Percentiles rank a stretch among this genome's conserved stretches.
Evolutionary conservation across 2,329 filamentous ascomycete species (phyloP).

Genomic region (Xylogone sp.): DNA sequence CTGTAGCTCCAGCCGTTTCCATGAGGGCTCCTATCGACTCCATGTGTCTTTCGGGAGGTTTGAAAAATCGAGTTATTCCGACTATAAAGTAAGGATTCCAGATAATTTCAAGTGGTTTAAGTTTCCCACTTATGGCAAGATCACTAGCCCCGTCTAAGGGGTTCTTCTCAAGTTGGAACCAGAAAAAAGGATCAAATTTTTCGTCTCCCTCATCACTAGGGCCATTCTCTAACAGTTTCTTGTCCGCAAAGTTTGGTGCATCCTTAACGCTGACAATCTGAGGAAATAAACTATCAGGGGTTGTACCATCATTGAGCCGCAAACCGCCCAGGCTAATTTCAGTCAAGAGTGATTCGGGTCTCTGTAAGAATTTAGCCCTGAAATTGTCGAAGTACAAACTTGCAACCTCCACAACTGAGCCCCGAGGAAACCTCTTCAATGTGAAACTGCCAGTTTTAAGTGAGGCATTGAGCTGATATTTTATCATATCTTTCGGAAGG

Average conservation of each 20-base stretch:
- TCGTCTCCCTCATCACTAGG: constrained; percentile 34
- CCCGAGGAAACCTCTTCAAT: constrained; percentile 78
- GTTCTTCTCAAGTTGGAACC: constrained; percentile 89
- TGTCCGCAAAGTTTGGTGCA: constrained; percentile 52
- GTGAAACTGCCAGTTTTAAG: constrained; percentile 97
- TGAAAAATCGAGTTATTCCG: constrained; percentile 91
- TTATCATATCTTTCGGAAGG: constrained; percentile 83
- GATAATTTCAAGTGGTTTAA: constrained; percentile 94
- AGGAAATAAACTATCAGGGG: constrained; percentile 82
- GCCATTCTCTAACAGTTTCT: constrained; percentile 28
- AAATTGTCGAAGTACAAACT: constrained; percentile 94
- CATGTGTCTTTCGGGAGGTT: constrained; percentile 95
- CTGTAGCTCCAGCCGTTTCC: constrained; percentile 92
- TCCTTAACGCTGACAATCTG: constrained; percentile 97
- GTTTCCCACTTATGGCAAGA: constrained; percentile 80
- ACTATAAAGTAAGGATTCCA: constrained; percentile 95
- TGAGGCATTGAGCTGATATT: constrained; percentile 87
- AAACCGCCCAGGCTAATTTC: constrained; percentile 90
- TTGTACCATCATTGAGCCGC: constrained; percentile 93
- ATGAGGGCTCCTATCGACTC: constrained; percentile 95
- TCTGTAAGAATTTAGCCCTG: constrained; percentile 81
- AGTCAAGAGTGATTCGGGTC: constrained; percentile 85
- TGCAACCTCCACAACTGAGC: constrained; percentile 74
- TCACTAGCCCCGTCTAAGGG: constrained; percentile 91
- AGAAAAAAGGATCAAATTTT: constrained; percentile 77